These are phyloP conservation scores for Xylariomycetidae sp. DNA, from an alignment of 2,329 filamentous ascomycete species.

Conservation along the genomic window DNA sequence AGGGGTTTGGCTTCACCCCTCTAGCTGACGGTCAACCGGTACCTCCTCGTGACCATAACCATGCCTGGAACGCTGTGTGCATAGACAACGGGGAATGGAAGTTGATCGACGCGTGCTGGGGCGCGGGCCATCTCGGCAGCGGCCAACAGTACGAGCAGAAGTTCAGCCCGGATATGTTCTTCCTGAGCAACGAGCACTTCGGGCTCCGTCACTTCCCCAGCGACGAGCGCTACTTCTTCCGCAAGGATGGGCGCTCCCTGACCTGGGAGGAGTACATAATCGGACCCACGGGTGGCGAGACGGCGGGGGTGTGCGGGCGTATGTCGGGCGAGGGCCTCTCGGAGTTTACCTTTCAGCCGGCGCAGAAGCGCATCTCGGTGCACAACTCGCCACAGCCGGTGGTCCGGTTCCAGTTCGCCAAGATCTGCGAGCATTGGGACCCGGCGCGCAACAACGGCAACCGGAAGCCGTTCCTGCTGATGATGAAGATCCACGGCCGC, in stretches of 20 bases:
- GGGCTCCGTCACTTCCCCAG: slow-evolving; percentile 74
- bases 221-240: slow-evolving; percentile 66
- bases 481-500: slow-evolving; percentile 61
- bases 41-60: slow-evolving; percentile 61
- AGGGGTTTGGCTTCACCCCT: slow-evolving; percentile 70
- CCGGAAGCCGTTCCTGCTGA: slow-evolving; percentile 63
- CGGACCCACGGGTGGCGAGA: slow-evolving; percentile 50
- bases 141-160: slow-evolving; percentile 57
- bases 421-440: slow-evolving; percentile 79
- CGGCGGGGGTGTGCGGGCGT: slow-evolving; percentile 41
- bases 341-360: slow-evolving; percentile 58
- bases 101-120: slow-evolving; percentile 89
- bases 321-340: slow-evolving; percentile 47
- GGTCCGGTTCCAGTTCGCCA: slow-evolving; percentile 75
- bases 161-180: slow-evolving; percentile 63
- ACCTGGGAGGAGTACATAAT: slow-evolving; percentile 80
- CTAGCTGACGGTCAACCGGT: slow-evolving; percentile 59
- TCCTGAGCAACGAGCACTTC: slow-evolving; percentile 69
- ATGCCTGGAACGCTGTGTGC: slow-evolving; percentile 91
- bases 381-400: slow-evolving; percentile 47
- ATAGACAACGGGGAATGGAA: slow-evolving; percentile 90
- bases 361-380: slow-evolving; percentile 55
- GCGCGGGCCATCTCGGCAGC: slow-evolving; percentile 69
- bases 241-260: slow-evolving; percentile 62
- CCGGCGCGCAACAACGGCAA: slow-evolving; percentile 62